These are phyloP conservation scores for Coniferiporia weirii DNA, from an alignment of 1,284 basidiomycete species.

Conservation along the genomic window DNA sequence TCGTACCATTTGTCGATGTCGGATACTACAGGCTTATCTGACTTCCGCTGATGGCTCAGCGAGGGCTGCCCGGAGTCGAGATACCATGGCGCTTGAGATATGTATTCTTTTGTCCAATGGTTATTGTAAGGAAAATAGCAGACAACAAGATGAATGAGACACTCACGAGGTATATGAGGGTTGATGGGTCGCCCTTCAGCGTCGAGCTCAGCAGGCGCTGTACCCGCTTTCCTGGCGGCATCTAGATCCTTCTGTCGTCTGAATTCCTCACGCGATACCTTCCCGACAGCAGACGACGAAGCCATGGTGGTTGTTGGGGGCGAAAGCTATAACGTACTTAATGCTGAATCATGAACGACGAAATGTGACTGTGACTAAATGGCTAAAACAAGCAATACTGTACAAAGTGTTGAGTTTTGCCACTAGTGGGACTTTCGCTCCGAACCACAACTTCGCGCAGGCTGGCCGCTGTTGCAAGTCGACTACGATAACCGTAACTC, in stretches of 20 bases:
- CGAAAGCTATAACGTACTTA: too few relatives aligned
- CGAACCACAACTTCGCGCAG: not conserved
- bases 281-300: slow-evolving; percentile 49
- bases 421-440: too few relatives aligned
- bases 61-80: slow-evolving; percentile 88
- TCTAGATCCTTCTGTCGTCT: slow-evolving; percentile 94
- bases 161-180: slow-evolving; percentile 93
- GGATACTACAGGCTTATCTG: slow-evolving; percentile 59
- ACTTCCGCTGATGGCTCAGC: slow-evolving; percentile 87
- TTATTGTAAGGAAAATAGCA: not conserved
- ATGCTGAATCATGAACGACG: too few relatives aligned
- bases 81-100: slow-evolving; percentile 98
- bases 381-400: too few relatives aligned
- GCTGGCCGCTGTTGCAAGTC: slow-evolving; percentile 1
- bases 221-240: slow-evolving; percentile 94
- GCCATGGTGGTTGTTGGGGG: slow-evolving; percentile 3
- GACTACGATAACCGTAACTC: not conserved
- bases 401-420: too few relatives aligned
- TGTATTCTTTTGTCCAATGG: slow-evolving; percentile 58
- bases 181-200: slow-evolving; percentile 95
- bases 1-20: slow-evolving; percentile 92
- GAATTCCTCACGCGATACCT: slow-evolving; percentile 90
- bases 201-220: slow-evolving; percentile 91
- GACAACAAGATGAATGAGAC: slow-evolving; percentile 16
- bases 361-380: too few relatives aligned